Evolutionary conservation across 2,329 filamentous ascomycete species (phyloP).

Genomic region (Colletotrichum truncatum): DNA sequence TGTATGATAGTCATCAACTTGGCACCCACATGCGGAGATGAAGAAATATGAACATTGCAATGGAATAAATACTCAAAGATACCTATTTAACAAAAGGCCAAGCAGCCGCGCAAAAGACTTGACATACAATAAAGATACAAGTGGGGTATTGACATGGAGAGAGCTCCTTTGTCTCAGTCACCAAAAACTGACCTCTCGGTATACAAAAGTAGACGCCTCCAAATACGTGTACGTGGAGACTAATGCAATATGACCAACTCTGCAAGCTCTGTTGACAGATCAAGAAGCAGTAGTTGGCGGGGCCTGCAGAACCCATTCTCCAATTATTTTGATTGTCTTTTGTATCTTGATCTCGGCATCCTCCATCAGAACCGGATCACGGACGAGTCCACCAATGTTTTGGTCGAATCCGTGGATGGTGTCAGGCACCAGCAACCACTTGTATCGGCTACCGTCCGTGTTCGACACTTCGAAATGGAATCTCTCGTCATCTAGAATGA

Average conservation of each 20-base stretch:
- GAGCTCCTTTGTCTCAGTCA: no score
- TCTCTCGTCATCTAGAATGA: conserved; percentile 39
- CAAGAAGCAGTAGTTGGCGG: neutral
- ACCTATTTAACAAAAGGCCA: neutral
- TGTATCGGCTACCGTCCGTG: conserved; percentile 32
- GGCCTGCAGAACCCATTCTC: conserved; percentile 37
- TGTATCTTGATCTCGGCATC: conserved; percentile 37
- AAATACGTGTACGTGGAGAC: neutral
- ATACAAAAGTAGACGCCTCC: neutral
- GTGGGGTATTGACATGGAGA: no score
- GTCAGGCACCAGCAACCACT: conserved; percentile 44
- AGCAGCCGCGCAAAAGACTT: no score
- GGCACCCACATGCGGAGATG: no score
- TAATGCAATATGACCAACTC: no score
- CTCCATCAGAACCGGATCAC: conserved; percentile 33
- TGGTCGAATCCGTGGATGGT: conserved; percentile 42
- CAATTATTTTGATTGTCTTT: conserved; percentile 36
- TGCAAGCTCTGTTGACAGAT: neutral
- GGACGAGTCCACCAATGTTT: conserved; percentile 27
- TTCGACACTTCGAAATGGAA: conserved; percentile 37
- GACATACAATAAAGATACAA: no score
- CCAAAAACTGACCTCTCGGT: neutral
- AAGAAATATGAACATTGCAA: neutral
- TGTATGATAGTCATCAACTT: no score
- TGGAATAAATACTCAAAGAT: neutral